Evolutionary conservation across 164 flowering plant genomes (phyloP), one percentile per base, ranked within the genome.

Genomic region (Liquidambar formosana): DNA sequence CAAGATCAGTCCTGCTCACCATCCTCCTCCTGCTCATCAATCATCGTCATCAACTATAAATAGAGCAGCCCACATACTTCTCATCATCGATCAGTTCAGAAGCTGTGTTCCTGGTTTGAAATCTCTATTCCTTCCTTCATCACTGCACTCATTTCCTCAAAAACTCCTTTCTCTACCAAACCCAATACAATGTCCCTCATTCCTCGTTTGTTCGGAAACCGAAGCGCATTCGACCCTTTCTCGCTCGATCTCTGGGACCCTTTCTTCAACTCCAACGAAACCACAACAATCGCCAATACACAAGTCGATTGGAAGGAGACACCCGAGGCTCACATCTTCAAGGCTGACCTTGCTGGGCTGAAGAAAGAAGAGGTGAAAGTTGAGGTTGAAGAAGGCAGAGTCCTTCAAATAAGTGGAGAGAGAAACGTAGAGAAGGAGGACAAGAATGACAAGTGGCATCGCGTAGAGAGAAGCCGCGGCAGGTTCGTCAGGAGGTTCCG

Each of bases 361-460:
- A 33, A 33, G 41, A 33, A 33, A 33, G 41, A 33, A 33, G 41
- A 33, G 41, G 41, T 33, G 41, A 33, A 33, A 33, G 41, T 33
- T 33, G 41, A 61, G 18, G 22, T 61, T 15, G 56, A 51, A 5
- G 62, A 71, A 23, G 67, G 71, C 5, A 59, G 71, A 18, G 70
- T 65, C 6, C 73, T 74, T 45, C 69, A 69, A 46, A 63, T 69
- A 0, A 68, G 65, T 8, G 77, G 70, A 18, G 77, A 75, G 66
- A 49, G 73, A 33, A 75, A 57, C 9, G 65, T 63, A 8, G 72
- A 62, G 49, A 44, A 57, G 11, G 77, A 48, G 21, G 77, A 68
- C 28, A 69, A 74, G 61, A 28, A 38, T 11, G 68, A 68, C 23
- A 67, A 57, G 59, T 74, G 77, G 77, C 77, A 68, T 33, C 66